A percentile compares a stretch with the other conserved stretches of the same genome.
Evolutionary conservation across 106 monocot genomes (phyloP).

Genomic region (Allium sativum): DNA sequence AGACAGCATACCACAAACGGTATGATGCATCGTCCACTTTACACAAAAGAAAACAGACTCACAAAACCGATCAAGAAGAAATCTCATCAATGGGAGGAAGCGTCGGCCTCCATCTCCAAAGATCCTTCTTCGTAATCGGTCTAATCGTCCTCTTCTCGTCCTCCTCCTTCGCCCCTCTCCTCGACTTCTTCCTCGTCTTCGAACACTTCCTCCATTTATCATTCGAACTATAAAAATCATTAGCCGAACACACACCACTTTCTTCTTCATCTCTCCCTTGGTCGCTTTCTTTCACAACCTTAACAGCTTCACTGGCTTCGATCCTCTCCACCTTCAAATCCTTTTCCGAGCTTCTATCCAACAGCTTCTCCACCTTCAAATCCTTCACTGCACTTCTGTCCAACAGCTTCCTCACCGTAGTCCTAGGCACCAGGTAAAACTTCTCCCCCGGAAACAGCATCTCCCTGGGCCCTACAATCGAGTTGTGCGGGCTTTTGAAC

Average conservation of each 20-base stretch:
- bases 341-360: not conserved
- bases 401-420: constrained; percentile 11
- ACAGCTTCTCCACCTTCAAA: not conserved
- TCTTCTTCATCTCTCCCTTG: not conserved
- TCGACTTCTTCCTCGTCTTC: not conserved
- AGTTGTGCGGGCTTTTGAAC: constrained; percentile 13
- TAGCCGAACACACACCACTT: constrained; percentile 5
- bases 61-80: constrained; percentile 10
- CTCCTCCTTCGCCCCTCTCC: not conserved
- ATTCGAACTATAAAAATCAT: constrained; percentile 11
- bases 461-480: constrained; percentile 11
- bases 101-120: constrained; percentile 15
- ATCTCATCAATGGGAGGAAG: constrained; percentile 13
- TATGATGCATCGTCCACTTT: not conserved
- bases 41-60: no score
- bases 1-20: not conserved
- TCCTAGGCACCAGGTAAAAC: constrained; percentile 14
- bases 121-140: constrained; percentile 6
- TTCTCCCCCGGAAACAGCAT: constrained; percentile 21
- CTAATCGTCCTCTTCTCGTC: not conserved
- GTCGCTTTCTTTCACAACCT: not conserved
- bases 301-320: not conserved
- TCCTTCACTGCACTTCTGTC: not conserved
- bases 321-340: not conserved
- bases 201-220: constrained; percentile 5